Percentiles rank a stretch among this genome's conserved stretches.
These are phyloP conservation scores for Thalia dealbata DNA, from an alignment of 176 grass and related monocot genomes.

Conservation along the genomic window DNA sequence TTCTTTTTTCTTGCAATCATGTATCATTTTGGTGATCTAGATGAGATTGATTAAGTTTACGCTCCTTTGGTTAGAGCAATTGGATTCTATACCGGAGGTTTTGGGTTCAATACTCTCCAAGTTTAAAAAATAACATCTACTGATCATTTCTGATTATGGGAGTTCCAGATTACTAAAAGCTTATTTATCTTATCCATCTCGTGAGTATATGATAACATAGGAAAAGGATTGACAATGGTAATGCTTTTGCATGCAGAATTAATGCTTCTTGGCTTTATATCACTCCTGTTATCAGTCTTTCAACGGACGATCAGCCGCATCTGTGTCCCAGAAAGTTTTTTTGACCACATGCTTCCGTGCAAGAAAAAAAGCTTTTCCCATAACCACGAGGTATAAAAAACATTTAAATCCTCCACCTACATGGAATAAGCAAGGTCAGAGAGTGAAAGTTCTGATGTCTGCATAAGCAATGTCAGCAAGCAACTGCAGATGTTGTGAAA, in stretches of 20 bases:
- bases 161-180: background rate
- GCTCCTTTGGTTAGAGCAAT: no score
- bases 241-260: slow-evolving; percentile 46
- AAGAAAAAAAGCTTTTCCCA: slow-evolving; percentile 18
- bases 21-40: background rate
- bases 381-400: background rate
- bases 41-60: background rate
- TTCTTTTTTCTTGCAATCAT: background rate
- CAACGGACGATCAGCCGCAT: slow-evolving; percentile 44
- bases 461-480: slow-evolving; percentile 20
- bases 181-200: background rate
- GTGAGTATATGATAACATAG: background rate
- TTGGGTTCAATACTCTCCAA: no score
- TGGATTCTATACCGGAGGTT: no score
- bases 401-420: background rate
- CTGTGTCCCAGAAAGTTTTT: slow-evolving; percentile 52
- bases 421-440: slow-evolving; percentile 4
- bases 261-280: slow-evolving; percentile 95
- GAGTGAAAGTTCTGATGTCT: slow-evolving; percentile 26
- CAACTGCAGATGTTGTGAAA: background rate
- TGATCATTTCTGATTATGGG: background rate
- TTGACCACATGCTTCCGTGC: slow-evolving; percentile 54
- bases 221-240: background rate
- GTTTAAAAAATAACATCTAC: background rate
- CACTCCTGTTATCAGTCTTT: slow-evolving; percentile 65